Conservation (phyloP, 495 filamentous ascomycete species). For the Xylaria telfairii region DNA sequence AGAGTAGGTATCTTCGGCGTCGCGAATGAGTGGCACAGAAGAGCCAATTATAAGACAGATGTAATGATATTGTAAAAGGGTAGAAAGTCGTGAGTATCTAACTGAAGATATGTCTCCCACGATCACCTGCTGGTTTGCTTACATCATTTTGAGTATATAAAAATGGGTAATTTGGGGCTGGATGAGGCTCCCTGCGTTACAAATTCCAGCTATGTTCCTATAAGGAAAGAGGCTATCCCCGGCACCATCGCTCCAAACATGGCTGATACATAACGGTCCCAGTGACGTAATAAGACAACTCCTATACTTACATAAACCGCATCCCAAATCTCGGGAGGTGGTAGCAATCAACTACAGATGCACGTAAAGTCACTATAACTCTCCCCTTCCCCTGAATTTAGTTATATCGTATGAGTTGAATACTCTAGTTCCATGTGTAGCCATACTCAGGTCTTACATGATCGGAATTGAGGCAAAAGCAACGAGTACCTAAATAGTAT, state of each 20-base stretch:
- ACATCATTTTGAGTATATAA: not conserved
- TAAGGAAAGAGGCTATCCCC: not conserved
- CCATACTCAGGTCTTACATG: not conserved
- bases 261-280: not conserved
- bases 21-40: not conserved
- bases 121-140: not conserved
- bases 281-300: not conserved
- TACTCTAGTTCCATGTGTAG: not conserved
- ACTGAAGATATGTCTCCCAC: not conserved
- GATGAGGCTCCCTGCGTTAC: not conserved
- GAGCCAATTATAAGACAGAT: not conserved
- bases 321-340: not conserved
- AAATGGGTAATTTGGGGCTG: no score
- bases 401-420: not conserved
- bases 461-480: not conserved
- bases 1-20: not conserved
- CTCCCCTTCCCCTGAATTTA: not conserved
- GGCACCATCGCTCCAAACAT: not conserved
- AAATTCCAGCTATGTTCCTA: not conserved
- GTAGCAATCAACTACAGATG: not conserved
- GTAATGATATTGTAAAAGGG: not conserved
- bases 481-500: not conserved
- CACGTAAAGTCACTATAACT: not conserved
- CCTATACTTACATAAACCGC: not conserved
- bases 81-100: not conserved